Evolutionary conservation across 2,329 filamentous ascomycete genomes (phyloP), one percentile per base, ranked within the genome.

Genomic region (Immersiporthe knoxdaviesiana): DNA sequence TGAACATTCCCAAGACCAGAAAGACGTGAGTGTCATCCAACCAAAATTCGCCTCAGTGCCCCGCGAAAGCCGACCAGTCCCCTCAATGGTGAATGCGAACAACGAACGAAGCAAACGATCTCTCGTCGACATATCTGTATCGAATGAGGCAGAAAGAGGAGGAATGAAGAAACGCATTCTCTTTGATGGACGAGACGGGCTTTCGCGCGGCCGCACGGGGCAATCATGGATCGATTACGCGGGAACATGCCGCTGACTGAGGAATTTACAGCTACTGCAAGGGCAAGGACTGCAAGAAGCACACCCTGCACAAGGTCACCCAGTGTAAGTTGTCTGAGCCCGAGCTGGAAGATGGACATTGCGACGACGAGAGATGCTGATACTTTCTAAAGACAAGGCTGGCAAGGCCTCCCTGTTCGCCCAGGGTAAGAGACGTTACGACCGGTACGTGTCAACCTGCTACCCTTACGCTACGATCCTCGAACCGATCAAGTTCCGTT

Each of bases 361-460:
- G 63, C 56, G 44, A 32, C 61, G 56, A 41, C 44, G 18, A 21
- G 39, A 50, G 35, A 56, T 68, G 39, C 58, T 70, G 66, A 70
- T 59, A 52, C 11, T 52, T 64, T 21, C 1, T 47, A 63, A 41
- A 70, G 69, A 95, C 90, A 95, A 94, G 87, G 91, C 91, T 81
- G 76, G 76, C 72, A 78, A 78, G 76, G 78, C 79, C 70, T 79
- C 77, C 62, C 68, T 78, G 67, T 80, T 80, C 76, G 79, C 79
- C 73, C 95, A 99, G 90, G 95, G 95, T 90, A 99, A 98, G 92
- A 93, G 95, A 86, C 94, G 95, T 91, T 98, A 98, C 88, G 94
- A 97, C 87, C 90, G 94, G 70, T 71, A 71, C 50, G 70, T 71
- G 60, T 47, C 67, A 54, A 27, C 67, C 35, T n/a, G n/a, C 4